Evolutionary conservation across 2,329 filamentous ascomycete genomes (phyloP).

Genomic region (Incumbomyces lentus): DNA sequence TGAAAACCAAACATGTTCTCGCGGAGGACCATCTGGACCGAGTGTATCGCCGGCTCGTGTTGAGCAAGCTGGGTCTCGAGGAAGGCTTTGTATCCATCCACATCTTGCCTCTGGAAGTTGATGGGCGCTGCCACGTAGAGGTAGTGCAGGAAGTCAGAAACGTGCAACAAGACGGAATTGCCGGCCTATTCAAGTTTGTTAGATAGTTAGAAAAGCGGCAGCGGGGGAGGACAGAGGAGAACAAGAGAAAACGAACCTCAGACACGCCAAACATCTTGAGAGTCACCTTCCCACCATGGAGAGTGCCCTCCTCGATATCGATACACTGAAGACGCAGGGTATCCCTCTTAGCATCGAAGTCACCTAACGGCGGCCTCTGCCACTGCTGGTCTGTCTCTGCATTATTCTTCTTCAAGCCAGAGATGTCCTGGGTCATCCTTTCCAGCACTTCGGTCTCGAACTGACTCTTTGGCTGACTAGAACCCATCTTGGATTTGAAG

Average conservation of each 20-base stretch:
- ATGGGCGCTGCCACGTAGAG: constrained; percentile 84
- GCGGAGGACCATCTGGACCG: constrained; percentile 68
- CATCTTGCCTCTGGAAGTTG: constrained; percentile 68
- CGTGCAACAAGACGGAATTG: constrained; percentile 87
- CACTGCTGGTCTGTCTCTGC: constrained; percentile 89
- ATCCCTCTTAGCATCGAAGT: constrained; percentile 55
- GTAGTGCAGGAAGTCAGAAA: constrained; percentile 93
- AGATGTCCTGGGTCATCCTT: constrained; percentile 90
- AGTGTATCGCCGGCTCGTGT: constrained; percentile 63
- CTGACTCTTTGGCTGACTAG: constrained; percentile 73
- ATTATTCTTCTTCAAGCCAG: constrained; percentile 72
- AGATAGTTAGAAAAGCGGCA: background rate
- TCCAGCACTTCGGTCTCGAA: constrained; percentile 93
- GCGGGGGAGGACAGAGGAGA: too few relatives aligned
- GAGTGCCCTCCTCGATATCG: constrained; percentile 79
- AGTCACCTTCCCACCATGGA: constrained; percentile 64
- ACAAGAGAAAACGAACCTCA: constrained; percentile 41
- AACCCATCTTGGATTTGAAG: constrained; percentile 45
- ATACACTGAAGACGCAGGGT: constrained; percentile 89
- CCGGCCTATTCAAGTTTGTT: constrained; percentile 42
- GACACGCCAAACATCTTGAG: constrained; percentile 93
- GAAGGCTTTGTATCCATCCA: constrained; percentile 65
- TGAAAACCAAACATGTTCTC: constrained; percentile 93
- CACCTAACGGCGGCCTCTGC: constrained; percentile 55
- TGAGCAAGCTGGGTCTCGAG: constrained; percentile 71